Evolutionary conservation across 352 stramenopile genomes (phyloP).

Genomic region (Phytophthora kernoviae): DNA sequence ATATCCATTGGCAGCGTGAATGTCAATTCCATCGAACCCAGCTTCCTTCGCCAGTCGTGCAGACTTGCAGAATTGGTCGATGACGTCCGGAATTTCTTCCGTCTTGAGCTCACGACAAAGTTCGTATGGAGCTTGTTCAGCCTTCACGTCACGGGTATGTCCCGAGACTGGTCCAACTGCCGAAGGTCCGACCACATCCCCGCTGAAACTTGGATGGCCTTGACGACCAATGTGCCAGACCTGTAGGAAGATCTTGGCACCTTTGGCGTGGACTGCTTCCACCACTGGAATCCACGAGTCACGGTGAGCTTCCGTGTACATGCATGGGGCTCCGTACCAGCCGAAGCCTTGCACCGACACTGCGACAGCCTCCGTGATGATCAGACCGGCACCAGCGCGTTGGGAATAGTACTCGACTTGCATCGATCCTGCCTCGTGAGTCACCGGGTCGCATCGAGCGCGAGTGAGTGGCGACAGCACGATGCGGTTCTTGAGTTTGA

Average conservation of each 20-base stretch:
- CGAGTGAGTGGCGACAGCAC: conserved; percentile 44
- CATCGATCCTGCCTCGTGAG: conserved; percentile 31
- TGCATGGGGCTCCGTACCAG: conserved; percentile 48
- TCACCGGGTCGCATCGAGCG: conserved; percentile 24
- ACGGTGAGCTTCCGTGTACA: conserved; percentile 51
- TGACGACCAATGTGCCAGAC: conserved; percentile 77
- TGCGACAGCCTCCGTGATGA: conserved; percentile 35
- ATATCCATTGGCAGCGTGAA: conserved; percentile 91
- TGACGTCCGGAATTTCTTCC: conserved; percentile 67
- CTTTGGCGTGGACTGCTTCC: conserved; percentile 73
- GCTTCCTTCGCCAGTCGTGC: conserved; percentile 67
- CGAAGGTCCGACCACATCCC: conserved; percentile 49
- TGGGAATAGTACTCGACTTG: conserved; percentile 51
- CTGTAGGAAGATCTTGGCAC: conserved; percentile 46
- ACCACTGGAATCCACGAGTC: conserved; percentile 48
- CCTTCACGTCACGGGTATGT: conserved; percentile 28
- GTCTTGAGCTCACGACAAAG: conserved; percentile 57
- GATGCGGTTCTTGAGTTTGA: conserved; percentile 49
- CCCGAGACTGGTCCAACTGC: conserved; percentile 31
- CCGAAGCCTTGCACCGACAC: conserved; percentile 39
- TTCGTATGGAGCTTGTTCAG: conserved; percentile 34
- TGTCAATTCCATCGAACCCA: conserved; percentile 55
- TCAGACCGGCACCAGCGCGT: conserved; percentile 28
- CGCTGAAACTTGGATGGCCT: conserved; percentile 39
- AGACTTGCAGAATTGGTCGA: conserved; percentile 70